phyloP scores from a whole-genome alignment of 192 early-diverging fungal species.

The Dimargaris cristalligena region DNA sequence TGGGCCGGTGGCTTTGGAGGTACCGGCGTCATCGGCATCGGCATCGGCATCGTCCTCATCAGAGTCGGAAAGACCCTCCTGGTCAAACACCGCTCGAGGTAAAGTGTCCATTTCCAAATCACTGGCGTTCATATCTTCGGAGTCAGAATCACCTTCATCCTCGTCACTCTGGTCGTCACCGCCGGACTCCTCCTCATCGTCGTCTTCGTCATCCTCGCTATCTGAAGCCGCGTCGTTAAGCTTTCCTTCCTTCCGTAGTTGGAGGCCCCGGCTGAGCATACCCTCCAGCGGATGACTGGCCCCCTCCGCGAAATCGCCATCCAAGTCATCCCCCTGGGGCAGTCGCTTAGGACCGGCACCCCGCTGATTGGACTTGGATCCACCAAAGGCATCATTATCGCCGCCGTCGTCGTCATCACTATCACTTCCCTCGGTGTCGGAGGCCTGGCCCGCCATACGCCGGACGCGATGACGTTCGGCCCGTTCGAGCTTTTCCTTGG shows the following conservation, averaged over 20 bases:
- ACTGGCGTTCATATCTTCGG: conserved; percentile 23
- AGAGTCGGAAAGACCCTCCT: conserved; percentile 30
- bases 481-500: conserved; percentile 68
- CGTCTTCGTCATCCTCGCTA: conserved; percentile 20
- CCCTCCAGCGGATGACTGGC: conserved; percentile 19
- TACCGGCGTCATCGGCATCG: conserved; percentile 8
- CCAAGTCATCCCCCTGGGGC: conserved; percentile 49
- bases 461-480: conserved; percentile 62
- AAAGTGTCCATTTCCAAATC: conserved; percentile 1
- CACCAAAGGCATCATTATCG: conserved; percentile 29
- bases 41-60: conserved; percentile 15
- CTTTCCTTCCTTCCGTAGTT: conserved; percentile 17
- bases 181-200: conserved; percentile 14
- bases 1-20: neutral
- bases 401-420: conserved; percentile 32
- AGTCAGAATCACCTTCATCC: conserved; percentile 24
- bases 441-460: conserved; percentile 65
- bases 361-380: conserved; percentile 26
- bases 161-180: conserved; percentile 21
- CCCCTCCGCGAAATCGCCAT: conserved; percentile 43
- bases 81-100: conserved; percentile 15
- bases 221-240: conserved; percentile 16
- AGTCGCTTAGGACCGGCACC: conserved; percentile 1
- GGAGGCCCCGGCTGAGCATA: conserved; percentile 18
- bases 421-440: conserved; percentile 24